These are phyloP conservation scores for Larix sibirica DNA, from an alignment of 83 land plant genomes.

Conservation along the genomic window DNA sequence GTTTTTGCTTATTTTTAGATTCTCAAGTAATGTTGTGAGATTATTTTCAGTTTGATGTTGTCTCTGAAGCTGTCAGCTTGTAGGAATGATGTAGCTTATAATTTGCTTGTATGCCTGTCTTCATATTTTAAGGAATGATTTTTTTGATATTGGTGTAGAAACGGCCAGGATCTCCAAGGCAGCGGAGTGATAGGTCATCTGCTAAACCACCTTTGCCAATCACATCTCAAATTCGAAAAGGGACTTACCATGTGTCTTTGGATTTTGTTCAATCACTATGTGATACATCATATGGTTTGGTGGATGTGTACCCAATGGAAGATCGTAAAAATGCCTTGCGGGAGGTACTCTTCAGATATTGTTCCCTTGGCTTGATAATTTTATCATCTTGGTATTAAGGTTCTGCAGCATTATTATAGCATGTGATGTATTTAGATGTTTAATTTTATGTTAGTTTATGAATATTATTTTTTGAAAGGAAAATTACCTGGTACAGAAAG, in stretches of 20 bases:
- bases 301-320: constrained; percentile 94
- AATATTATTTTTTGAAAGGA: background rate
- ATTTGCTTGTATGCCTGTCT: background rate
- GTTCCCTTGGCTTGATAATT: background rate
- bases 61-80: background rate
- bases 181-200: constrained; percentile 55
- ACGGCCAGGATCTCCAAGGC: constrained; percentile 86
- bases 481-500: background rate
- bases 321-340: constrained; percentile 87
- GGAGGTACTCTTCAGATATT: constrained; percentile 60
- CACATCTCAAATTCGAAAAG: constrained; percentile 82
- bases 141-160: constrained; percentile 40
- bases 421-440: background rate
- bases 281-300: constrained; percentile 93
- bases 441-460: background rate
- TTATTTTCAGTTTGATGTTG: background rate
- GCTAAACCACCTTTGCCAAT: constrained; percentile 93
- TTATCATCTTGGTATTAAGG: background rate
- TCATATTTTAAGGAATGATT: background rate
- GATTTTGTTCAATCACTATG: constrained; percentile 95
- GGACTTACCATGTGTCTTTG: constrained; percentile 92
- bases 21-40: background rate
- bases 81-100: background rate
- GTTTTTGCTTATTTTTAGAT: background rate
- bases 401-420: background rate